Evolutionary conservation across 2,329 filamentous ascomycete species (phyloP).

Genomic region (Clonostachys solani): DNA sequence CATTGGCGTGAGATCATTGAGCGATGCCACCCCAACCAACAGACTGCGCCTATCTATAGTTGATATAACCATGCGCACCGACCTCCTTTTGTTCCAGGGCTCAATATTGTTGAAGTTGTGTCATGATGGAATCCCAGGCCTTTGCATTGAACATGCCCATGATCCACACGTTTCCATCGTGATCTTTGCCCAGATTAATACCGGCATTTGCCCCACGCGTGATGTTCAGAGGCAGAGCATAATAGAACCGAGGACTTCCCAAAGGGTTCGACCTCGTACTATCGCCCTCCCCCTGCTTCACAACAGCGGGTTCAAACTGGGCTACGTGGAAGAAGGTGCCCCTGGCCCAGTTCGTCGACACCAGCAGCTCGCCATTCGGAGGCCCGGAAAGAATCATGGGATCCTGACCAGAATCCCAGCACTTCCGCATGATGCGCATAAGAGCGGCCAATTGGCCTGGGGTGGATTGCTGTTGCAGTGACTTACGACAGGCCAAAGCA

Average conservation of each 20-base stretch:
- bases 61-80: too few relatives aligned
- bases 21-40: too few relatives aligned
- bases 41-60: too few relatives aligned
- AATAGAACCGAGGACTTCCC: slow-evolving; percentile 3
- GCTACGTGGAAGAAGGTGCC: slow-evolving; percentile 22
- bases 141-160: slow-evolving; percentile 9
- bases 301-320: slow-evolving; percentile 27
- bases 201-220: slow-evolving; percentile 4
- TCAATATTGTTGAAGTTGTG: too few relatives aligned
- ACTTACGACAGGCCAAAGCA: slow-evolving; percentile 20
- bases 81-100: too few relatives aligned
- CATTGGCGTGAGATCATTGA: too few relatives aligned
- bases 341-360: slow-evolving; percentile 31
- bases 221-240: too few relatives aligned
- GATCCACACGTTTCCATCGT: slow-evolving; percentile 18
- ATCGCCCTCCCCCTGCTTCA: slow-evolving; percentile 4
- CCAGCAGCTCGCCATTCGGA: slow-evolving; percentile 20
- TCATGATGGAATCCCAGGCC: slow-evolving; percentile 12
- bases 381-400: slow-evolving; percentile 21
- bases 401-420: slow-evolving; percentile 7
- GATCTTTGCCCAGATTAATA: slow-evolving; percentile 18
- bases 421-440: slow-evolving; percentile 13
- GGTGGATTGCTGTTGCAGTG: slow-evolving; percentile 25
- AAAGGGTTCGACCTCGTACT: slow-evolving; percentile 6
- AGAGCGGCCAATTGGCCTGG: slow-evolving; percentile 22